Evolutionary conservation across 225 moss, liverwort and hornwort genomes (phyloP).

Genomic region (Pseudisothecium myosuroides): DNA sequence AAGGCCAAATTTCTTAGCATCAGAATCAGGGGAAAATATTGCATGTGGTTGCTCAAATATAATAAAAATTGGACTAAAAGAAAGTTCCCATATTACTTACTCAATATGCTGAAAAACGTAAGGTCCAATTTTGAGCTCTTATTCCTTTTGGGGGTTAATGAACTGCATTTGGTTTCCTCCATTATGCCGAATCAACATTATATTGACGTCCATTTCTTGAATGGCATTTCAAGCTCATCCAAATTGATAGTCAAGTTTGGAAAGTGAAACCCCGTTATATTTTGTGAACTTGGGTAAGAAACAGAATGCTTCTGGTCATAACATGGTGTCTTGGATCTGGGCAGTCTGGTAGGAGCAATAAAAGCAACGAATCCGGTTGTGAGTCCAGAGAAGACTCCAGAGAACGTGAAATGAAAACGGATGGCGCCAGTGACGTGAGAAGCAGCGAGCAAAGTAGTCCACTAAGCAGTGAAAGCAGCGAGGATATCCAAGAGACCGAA

Average conservation of each 20-base stretch:
- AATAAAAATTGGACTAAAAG: neutral
- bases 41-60: neutral
- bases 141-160: neutral
- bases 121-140: neutral
- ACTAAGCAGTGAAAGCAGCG: neutral
- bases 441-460: slow-evolving; percentile 7
- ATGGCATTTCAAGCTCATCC: neutral
- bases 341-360: slow-evolving; percentile 3
- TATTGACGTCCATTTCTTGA: neutral
- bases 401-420: neutral
- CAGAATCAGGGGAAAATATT: neutral
- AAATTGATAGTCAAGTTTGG: neutral
- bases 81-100: neutral
- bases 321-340: neutral
- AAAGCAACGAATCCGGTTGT: neutral
- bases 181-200: neutral
- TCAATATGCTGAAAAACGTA: neutral
- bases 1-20: neutral
- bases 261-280: neutral
- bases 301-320: neutral
- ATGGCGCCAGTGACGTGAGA: neutral
- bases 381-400: neutral
- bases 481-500: neutral
- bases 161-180: neutral
- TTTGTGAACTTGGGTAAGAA: neutral